Evolutionary conservation across 1,284 basidiomycete species (phyloP).

Genomic region (Papiliotrema fonsecae): DNA sequence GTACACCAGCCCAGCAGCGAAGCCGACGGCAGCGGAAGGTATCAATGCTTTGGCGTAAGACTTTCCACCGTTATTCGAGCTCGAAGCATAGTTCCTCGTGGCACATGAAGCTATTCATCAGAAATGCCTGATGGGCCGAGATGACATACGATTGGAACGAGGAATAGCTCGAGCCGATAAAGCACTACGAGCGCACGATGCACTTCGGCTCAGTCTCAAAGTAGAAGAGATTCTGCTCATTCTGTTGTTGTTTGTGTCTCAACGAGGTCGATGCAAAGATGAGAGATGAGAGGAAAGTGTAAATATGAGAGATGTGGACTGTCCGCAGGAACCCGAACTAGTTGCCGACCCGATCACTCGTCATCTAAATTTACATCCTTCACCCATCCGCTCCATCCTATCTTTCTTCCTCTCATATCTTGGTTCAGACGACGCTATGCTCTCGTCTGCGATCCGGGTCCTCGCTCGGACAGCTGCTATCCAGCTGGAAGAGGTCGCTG

Average conservation of each 20-base stretch:
- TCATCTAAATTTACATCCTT: neutral
- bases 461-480: constrained; percentile 38
- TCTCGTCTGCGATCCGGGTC: constrained; percentile 36
- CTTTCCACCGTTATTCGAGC: neutral
- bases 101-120: too few species aligned
- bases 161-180: neutral
- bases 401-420: neutral
- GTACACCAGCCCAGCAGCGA: neutral
- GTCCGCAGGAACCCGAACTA: constrained; percentile 2
- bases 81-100: neutral
- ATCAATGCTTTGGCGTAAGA: neutral
- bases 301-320: too few species aligned
- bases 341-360: neutral
- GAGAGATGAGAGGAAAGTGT: too few species aligned
- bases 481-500: constrained; percentile 40
- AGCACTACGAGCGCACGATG: neutral
- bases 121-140: too few species aligned
- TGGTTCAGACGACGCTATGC: constrained; percentile 10
- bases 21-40: neutral
- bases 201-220: too few species aligned
- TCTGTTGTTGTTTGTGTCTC: neutral
- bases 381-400: neutral
- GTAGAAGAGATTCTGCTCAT: too few species aligned
- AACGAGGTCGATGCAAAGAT: neutral
- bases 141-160: neutral